These are phyloP conservation scores for Giardia muris DNA, from an alignment of 208 protist genomes.

Conservation along the genomic window DNA sequence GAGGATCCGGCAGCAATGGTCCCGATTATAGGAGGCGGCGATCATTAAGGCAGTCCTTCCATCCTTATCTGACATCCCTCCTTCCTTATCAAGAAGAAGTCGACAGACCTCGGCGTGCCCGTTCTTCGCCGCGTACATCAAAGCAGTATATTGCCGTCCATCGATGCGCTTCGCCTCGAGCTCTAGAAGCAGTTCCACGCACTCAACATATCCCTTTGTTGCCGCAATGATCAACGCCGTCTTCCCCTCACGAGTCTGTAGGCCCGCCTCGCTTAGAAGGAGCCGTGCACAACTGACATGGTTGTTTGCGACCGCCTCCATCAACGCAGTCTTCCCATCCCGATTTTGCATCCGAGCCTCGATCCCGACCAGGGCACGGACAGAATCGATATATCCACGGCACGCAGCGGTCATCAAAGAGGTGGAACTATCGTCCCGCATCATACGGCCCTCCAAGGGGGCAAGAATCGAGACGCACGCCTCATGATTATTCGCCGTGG, in stretches of 20 bases:
- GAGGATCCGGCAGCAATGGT: neutral
- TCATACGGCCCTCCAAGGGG: neutral
- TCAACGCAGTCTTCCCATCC: neutral
- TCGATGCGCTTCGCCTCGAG: neutral
- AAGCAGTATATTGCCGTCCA: neutral
- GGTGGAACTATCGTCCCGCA: neutral
- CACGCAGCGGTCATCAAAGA: neutral
- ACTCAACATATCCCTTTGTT: neutral
- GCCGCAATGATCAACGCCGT: neutral
- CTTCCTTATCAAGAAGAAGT: neutral
- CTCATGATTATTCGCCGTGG: neutral
- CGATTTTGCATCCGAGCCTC: neutral
- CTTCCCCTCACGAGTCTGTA: neutral
- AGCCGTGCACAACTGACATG: neutral
- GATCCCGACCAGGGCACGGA: neutral
- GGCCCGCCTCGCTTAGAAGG: neutral
- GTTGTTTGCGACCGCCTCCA: neutral
- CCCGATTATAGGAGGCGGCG: neutral
- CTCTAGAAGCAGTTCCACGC: neutral
- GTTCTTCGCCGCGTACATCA: neutral
- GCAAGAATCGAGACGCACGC: neutral
- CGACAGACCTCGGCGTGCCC: neutral
- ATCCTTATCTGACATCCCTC: neutral
- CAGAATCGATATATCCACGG: neutral
- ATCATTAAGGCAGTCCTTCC: neutral